phyloP scores from a whole-genome alignment of 306 rosid genomes.

The Vigna angularis region DNA sequence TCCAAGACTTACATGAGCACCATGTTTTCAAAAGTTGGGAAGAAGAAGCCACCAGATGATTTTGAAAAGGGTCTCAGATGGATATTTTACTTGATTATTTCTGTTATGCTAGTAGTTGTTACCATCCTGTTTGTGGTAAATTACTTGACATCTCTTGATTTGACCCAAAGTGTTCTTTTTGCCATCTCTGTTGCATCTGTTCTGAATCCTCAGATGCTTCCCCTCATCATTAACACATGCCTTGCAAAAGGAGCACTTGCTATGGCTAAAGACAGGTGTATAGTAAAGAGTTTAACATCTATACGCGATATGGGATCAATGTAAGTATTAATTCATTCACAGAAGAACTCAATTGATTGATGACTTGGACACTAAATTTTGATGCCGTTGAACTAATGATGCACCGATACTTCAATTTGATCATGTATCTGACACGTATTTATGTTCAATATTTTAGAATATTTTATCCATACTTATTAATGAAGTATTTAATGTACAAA shows the following conservation, averaged over 20 bases:
- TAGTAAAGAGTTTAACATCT: conserved; percentile 71
- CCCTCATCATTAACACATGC: conserved; percentile 75
- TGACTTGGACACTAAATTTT: background rate
- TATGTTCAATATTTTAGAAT: too few relatives aligned
- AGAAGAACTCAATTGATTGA: conserved; percentile 1
- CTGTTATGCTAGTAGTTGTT: conserved; percentile 73
- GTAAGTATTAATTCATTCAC: conserved; percentile 49
- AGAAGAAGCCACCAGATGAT: conserved; percentile 72
- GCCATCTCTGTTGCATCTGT: conserved; percentile 86
- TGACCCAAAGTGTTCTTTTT: conserved; percentile 63
- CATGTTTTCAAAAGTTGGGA: conserved; percentile 79
- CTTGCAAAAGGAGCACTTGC: conserved; percentile 90
- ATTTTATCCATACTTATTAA: too few relatives aligned
- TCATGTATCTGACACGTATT: too few relatives aligned
- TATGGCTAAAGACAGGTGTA: conserved; percentile 91
- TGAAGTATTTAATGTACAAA: too few relatives aligned
- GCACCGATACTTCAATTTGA: too few relatives aligned
- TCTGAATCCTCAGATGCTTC: conserved; percentile 94
- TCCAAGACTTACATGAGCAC: conserved; percentile 87
- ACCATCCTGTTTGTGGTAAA: conserved; percentile 57
- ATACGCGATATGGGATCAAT: conserved; percentile 88
- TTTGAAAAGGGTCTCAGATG: conserved; percentile 73
- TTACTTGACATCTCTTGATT: conserved; percentile 56
- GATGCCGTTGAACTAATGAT: too few relatives aligned
- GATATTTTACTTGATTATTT: conserved; percentile 70